Base-by-base conservation (phyloP, 2,329 filamentous ascomycete species). In the Aureobasidium vineae region DNA sequence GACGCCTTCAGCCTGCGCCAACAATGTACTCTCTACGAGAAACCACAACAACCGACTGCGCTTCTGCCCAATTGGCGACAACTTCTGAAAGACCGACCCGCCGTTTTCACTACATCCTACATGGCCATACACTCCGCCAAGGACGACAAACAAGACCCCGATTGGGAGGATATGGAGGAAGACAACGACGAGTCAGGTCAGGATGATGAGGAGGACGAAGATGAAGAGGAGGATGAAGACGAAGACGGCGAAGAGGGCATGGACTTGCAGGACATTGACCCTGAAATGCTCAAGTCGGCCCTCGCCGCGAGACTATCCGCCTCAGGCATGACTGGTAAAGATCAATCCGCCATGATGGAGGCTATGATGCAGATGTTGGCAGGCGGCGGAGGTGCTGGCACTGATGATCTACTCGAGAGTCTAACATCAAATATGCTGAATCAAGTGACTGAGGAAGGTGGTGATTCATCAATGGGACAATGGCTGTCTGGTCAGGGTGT, bases 1-100 rank as follows among this genome's bases (percentile, higher is more conserved):
- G 63, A 67, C 10, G 38, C 53, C 8, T 54, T 40, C 15, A 41
- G 26, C 15, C 47, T 60, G 13, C 16, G 70, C 70, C 68, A 59
- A 70, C 70, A 56, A 11, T 31, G 40, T 15, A 52, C 66, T 2
- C 21, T 43, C n/a, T 52, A 66, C 28, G 45, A 64, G 15, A 63
- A 33, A 16, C 36, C 74, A 16, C 70, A 71, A 1, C 69, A 73
- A 57, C 59, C 76, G 13, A 79, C 77, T 65, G 76, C 80, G 5
- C 70, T 83, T 16, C 68, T 83, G 31, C 76, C 77, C 43, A 77
- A 83, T 67, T 83, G 81, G 81, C 75, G 76, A 66, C 73, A 78
- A 63, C 75, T 75, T 36, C 76, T 79, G 60, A 71, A 70, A 38
- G 70, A 75, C 33, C 72, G 70, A 59, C 69, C 70, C 31, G 71